These are phyloP conservation scores for Dipteronia dyeriana DNA, from an alignment of 345 rosid genomes.

Conservation along the genomic window DNA sequence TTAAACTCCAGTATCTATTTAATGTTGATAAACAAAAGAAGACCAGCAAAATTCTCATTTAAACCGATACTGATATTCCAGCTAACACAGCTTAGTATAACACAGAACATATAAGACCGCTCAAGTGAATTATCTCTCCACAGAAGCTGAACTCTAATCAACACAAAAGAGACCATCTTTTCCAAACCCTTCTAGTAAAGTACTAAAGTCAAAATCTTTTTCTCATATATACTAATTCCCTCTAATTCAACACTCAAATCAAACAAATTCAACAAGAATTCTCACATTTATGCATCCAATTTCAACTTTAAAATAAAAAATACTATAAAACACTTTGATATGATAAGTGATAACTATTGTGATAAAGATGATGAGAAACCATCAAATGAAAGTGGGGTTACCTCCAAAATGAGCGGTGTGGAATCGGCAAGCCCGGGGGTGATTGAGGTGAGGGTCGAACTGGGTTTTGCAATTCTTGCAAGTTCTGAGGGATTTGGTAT, in stretches of 20 bases:
- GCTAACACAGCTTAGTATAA: neutral
- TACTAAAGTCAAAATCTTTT: neutral
- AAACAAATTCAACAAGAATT: neutral
- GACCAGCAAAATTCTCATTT: neutral
- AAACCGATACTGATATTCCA: neutral
- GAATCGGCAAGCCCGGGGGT: conserved; percentile 76
- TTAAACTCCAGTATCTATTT: neutral
- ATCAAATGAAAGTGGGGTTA: conserved; percentile 23
- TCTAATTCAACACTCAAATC: neutral
- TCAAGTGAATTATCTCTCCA: neutral
- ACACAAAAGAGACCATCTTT: neutral
- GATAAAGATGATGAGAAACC: neutral
- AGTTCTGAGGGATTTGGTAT: conserved; percentile 44
- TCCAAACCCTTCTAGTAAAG: neutral
- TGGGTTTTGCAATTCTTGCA: conserved; percentile 94
- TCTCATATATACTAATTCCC: neutral
- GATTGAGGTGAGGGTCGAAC: conserved; percentile 74
- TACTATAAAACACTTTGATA: no score
- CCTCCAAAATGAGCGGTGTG: conserved; percentile 98
- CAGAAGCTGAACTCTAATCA: neutral
- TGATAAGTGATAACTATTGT: no score
- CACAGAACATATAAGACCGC: neutral
- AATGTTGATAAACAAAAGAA: neutral
- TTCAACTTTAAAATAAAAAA: no score
- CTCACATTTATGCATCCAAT: neutral